Base-by-base conservation (phyloP, 768 basidiomycete genomes). In the Lactarius indigo region DNA sequence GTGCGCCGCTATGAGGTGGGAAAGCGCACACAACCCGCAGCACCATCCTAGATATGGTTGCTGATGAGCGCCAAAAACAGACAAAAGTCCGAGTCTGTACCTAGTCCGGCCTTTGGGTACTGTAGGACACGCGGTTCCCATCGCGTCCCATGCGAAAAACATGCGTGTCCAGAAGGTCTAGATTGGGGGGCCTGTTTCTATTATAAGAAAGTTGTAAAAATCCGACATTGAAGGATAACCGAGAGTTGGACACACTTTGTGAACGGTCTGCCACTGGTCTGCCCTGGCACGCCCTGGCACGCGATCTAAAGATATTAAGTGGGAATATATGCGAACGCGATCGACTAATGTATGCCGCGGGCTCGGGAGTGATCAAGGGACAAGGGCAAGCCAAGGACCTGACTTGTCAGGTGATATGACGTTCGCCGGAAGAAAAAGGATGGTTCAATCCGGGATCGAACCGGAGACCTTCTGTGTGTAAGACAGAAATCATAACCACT, bases 401-500 rank as follows among this genome's bases (percentile, higher is more conserved):
- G 39, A 39, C 33, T 31, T n/a, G 7, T 3, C 35, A 35, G 6
- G 20, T 31, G 54, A 56, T n/a, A 23, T 26, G 23, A n/a, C 35
- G 8, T 9, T 35, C 12, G 7, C 3, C 5, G 33, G 28, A n/a
- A 31, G 9, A 44, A 64, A 70, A 70, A 63, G 2, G 30, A 15
- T 71, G 70, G 70, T 70, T 71, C 70, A 70, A 68, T 64, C 70
- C 70, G 52, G 70, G 70, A 68, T 71, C 70, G 70, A 71, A 71
- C 70, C 52, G 70, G 69, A 70, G 70, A 71, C 70, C 70, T 68
- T 71, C 70, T 71, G 70, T 71, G 70, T 71, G 70, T 71, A 71
- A 71, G 70, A 71, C 70, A 71, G 70, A 71, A 70, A 71, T 71
- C 70, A 71, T 71, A 71, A 71, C 70, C 70, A 71, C 70, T 71